Base-by-base conservation (phyloP, 2,329 filamentous ascomycete genomes). In the Escovopsis sp. region DNA sequence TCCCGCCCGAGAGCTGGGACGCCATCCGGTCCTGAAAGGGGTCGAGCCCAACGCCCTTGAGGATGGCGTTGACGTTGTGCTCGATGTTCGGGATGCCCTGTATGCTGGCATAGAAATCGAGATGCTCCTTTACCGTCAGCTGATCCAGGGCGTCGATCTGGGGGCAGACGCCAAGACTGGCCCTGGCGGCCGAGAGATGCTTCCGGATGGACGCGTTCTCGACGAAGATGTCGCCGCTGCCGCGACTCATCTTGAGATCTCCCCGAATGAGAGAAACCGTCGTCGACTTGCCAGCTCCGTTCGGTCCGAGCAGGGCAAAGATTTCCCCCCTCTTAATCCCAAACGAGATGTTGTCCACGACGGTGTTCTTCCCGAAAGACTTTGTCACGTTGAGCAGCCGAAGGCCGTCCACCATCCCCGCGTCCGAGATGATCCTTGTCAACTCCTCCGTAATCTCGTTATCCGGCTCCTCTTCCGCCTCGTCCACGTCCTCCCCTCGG, bases 261-360 rank as follows among this genome's bases (percentile, higher is more conserved):
- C 88, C 88, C 41, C 87, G 74, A 44, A 96, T 85, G 30, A 94
- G 64, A 2, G 79, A 84, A 46, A 94, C 93, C 0, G 81, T 92
- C 0, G 86, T 93, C 0, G 79, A 85, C 49, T 94, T 94, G 38
- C 87, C 87, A 2, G 87, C 88, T 17, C 87, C 86, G 50, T 94
- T 94, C 13, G 87, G 86, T 0, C 87, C 87, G 1, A 96, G 69
- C 0, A 94, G 67, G 0, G 86, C 86, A 56, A 93, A 94, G 1
- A 93, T 81, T 52, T 94, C 80, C 34, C 82, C 79, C 33, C 72
- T 74, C 13, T 72, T 70, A 23, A 94, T 79, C 14, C 79, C 79
- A 48, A 94, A 94, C 0, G 79, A 83, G 29, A 92, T 72, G 47
- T 94, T 82, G 46, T 93, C 78, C n/a, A 94, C 85, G 3, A 84